Evolutionary conservation across 2,329 filamentous ascomycete genomes (phyloP), one percentile per base, ranked within the genome.

Genomic region (Arthrobotrys sinensis): DNA sequence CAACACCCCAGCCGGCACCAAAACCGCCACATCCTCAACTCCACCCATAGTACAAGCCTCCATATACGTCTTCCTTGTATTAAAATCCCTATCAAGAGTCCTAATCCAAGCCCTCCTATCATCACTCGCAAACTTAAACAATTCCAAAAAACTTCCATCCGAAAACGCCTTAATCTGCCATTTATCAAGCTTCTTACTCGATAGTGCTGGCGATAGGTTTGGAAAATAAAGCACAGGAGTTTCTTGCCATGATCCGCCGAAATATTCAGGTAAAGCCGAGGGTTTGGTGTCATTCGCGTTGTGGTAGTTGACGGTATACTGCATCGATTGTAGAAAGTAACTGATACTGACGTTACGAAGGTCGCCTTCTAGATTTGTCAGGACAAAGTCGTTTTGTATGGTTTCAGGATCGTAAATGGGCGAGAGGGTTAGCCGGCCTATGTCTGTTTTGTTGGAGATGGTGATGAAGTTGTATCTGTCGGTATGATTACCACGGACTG

Each of bases 201-300:
- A 43, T 19, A 78, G 16, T 1, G 52, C 28, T n/a, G 75, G 75
- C 4, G 38, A 32, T 5, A 78, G 36, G 45, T 78, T 78, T 36
- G 68, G 75, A 28, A 78, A 78, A 3, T 32, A 55, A 11, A 78
- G 45, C 0, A 45, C 55, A 1, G 75, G 75, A 21, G 36, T 19
- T 24, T 72, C 62, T 43, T 78, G 75, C 75, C 75, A 78, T 19
- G 75, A 71, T 34, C 75, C 75, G 10, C 67, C 67, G 36, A 72
- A 48, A 50, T 72, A 72, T 48, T 72, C 67, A 0, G 75, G 67
- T 11, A 40, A 48, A 6, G 43, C 8, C 8, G 36, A 50, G 38
- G 48, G 63, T 5, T 5, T 40, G 7, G 67, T 72, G 32, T 68
- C 62, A 46, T 78, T 78, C 3, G n/a, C 19, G 36, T 48, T 63